Base-by-base conservation (phyloP, 305 asterid genomes). In the Solanum chacoense region DNA sequence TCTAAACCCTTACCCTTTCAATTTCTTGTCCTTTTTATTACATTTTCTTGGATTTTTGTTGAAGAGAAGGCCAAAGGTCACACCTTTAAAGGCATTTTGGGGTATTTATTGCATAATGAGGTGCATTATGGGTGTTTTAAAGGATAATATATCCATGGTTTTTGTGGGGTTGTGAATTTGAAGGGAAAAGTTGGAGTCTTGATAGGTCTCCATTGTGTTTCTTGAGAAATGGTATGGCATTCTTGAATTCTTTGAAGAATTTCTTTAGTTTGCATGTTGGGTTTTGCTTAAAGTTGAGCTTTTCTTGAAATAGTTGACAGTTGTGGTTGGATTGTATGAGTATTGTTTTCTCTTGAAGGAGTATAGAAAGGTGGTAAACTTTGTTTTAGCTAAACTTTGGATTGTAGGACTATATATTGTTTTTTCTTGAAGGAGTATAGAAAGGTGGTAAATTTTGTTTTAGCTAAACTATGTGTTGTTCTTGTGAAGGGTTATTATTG, bases 141-240 rank as follows among this genome's bases (percentile, higher is more conserved):
- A 45, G 85, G 26, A 26, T 37, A 75, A 87, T 7, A 3, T 24
- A 87, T 75, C 50, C 4, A 75, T 75, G 75, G 11, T 38, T 73
- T 29, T 73, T 8, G 35, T 40, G 87, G 14, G 69, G 77, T 26
- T 80, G 87, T 42, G 73, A 26, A 69, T 88, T 81, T 88, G 87
- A 88, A 79, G 90, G 80, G 45, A 71, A 80, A 38, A 78, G 37
- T 59, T 84, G 67, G 81, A 36, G 72, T 63, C 84, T 69, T 31
- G 75, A 71, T 88, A 42, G 88, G 8, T 83, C 73, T 88, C 63
- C 40, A 83, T 81, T 88, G 50, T 55, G 22, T 59, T 84, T 59
- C n/a, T 79, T 67, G 28, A 88, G 87, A 81, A 83, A 88, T 88
- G 90, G 90, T 88, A 83, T 37, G 85, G 5, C 26, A 31, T 67